These are phyloP conservation scores for Fusarium metavorans DNA, from an alignment of 2,329 filamentous ascomycete genomes.

Conservation along the genomic window DNA sequence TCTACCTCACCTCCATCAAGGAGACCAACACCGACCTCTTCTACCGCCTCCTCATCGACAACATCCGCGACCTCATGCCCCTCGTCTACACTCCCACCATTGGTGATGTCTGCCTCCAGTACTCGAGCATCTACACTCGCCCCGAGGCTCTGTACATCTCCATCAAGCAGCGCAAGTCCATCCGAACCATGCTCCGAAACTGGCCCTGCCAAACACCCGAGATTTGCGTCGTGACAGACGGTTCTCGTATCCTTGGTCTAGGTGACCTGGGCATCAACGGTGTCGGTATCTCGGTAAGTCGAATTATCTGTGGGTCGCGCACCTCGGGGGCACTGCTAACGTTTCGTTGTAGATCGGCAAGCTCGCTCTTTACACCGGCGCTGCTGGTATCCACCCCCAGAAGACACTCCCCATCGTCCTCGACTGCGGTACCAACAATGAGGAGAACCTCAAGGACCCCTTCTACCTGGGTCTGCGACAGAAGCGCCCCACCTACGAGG, in stretches of 20 bases:
- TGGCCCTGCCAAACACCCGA: conserved; percentile 92
- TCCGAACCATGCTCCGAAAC: conserved; percentile 88
- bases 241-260: conserved; percentile 90
- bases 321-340: conserved; percentile 27
- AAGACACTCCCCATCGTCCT: conserved; percentile 82
- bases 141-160: conserved; percentile 97
- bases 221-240: conserved; percentile 97
- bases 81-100: conserved; percentile 91
- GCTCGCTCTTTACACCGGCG: conserved; percentile 92
- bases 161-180: conserved; percentile 91
- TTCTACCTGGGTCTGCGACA: conserved; percentile 92
- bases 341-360: conserved; percentile 78
- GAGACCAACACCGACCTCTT: conserved; percentile 83
- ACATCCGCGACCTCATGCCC: conserved; percentile 82
- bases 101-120: conserved; percentile 95
- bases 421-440: conserved; percentile 75
- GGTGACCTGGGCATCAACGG: conserved; percentile 97
- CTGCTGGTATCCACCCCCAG: conserved; percentile 91
- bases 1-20: conserved; percentile 83
- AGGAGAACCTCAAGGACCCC: conserved; percentile 73
- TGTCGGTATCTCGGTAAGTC: conserved; percentile 90
- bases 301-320: not conserved
- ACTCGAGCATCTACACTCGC: conserved; percentile 94
- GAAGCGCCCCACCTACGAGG: conserved; percentile 80
- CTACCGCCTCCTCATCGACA: conserved; percentile 83